These are phyloP conservation scores for Penicillium maclennaniae DNA, from an alignment of 495 filamentous ascomycete genomes.

Conservation along the genomic window DNA sequence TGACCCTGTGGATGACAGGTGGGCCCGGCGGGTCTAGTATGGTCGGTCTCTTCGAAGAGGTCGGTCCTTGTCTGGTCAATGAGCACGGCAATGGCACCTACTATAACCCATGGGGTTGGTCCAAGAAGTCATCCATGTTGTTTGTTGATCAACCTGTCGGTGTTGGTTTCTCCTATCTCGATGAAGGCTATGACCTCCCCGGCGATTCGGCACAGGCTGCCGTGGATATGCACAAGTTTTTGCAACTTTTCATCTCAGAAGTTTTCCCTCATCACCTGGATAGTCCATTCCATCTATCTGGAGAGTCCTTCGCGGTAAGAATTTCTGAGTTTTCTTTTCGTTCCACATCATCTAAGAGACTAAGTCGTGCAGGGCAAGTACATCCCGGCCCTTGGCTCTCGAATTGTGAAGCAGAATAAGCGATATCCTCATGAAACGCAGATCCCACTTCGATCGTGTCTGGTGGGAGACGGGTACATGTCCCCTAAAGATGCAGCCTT, in stretches of 20 bases:
- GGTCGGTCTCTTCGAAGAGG: slow-evolving; percentile 35
- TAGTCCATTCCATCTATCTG: background rate
- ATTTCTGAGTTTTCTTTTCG: background rate
- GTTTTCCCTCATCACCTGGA: background rate
- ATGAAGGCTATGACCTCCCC: slow-evolving; percentile 26
- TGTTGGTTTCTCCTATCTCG: slow-evolving; percentile 43
- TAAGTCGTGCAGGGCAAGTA: background rate
- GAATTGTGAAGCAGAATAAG: slow-evolving; percentile 22
- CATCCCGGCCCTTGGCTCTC: background rate
- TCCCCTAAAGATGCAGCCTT: slow-evolving; percentile 31
- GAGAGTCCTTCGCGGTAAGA: background rate
- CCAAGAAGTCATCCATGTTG: slow-evolving; percentile 23
- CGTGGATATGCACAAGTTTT: slow-evolving; percentile 31
- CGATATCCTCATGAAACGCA: slow-evolving; percentile 27
- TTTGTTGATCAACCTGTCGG: slow-evolving; percentile 46
- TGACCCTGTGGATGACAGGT: slow-evolving; percentile 58
- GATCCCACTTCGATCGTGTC: slow-evolving; percentile 31
- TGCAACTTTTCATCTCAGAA: background rate
- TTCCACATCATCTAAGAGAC: background rate
- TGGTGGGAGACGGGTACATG: slow-evolving; percentile 39
- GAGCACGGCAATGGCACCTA: background rate
- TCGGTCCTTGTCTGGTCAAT: slow-evolving; percentile 35
- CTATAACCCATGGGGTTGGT: slow-evolving; percentile 1
- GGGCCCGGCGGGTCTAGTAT: slow-evolving; percentile 42
- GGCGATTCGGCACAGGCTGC: slow-evolving; percentile 26